phyloP scores from a whole-genome alignment of 768 basidiomycete genomes.

The Termitomyces sp. region DNA sequence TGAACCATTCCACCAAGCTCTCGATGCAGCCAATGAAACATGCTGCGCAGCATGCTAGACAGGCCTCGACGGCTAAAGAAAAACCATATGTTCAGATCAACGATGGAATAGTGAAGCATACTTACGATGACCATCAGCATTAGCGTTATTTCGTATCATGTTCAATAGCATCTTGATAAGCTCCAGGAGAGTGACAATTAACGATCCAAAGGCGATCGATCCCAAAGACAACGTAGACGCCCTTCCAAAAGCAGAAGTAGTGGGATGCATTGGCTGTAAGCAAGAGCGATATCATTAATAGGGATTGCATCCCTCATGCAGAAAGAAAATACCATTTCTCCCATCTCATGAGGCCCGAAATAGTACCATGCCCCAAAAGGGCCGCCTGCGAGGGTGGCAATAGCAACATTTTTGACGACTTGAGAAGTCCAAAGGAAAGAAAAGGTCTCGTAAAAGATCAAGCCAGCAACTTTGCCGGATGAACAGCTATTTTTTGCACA shows the following conservation, averaged over 20 bases:
- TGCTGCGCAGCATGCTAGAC: constrained; percentile 73
- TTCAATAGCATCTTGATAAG: constrained; percentile 60
- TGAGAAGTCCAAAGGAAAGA: constrained; percentile 87
- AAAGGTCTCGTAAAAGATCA: constrained; percentile 76
- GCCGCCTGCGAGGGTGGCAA: constrained; percentile 80
- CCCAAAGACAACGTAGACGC: constrained; percentile 79
- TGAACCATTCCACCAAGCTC: constrained; percentile 73
- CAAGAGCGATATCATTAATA: neutral
- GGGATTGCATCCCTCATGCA: too few relatives aligned
- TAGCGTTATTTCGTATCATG: constrained; percentile 54
- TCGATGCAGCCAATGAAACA: constrained; percentile 77
- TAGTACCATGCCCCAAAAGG: constrained; percentile 82
- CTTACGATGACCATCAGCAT: constrained; percentile 64
- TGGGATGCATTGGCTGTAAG: constrained; percentile 64
- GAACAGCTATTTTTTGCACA: constrained; percentile 47
- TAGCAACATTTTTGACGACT: constrained; percentile 74
- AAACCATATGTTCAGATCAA: neutral
- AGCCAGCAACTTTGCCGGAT: constrained; percentile 70
- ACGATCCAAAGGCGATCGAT: constrained; percentile 80
- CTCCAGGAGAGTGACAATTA: constrained; percentile 81
- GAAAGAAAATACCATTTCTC: constrained; percentile 50
- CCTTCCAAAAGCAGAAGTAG: constrained; percentile 64
- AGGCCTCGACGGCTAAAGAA: constrained; percentile 60
- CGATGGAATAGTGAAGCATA: constrained; percentile 9
- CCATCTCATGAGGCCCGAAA: constrained; percentile 68